A percentile compares a stretch with the other conserved stretches of the same genome.
Evolutionary conservation across 2,329 filamentous ascomycete genomes (phyloP).

Genomic region (Pseudogymnoascus sp.): DNA sequence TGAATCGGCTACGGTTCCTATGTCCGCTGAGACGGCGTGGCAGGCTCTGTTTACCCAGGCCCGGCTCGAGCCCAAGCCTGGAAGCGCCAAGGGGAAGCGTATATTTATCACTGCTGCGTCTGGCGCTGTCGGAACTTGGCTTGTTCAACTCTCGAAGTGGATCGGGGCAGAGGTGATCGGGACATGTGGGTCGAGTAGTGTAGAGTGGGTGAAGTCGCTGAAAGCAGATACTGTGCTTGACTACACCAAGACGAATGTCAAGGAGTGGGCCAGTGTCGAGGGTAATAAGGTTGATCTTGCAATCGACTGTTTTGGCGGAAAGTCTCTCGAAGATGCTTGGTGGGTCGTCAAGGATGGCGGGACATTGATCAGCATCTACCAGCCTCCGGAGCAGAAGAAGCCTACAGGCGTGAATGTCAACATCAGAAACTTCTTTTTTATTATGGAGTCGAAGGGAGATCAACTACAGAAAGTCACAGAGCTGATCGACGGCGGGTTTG

Average conservation of each 20-base stretch:
- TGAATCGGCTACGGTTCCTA: slow-evolving; percentile 31
- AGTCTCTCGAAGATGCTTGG: slow-evolving; percentile 34
- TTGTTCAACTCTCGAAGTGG: slow-evolving; percentile 32
- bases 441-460: slow-evolving; percentile 32
- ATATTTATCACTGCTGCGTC: slow-evolving; percentile 37
- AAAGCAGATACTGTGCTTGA: slow-evolving; percentile 35
- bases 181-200: slow-evolving; percentile 31
- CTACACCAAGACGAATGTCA: slow-evolving; percentile 29
- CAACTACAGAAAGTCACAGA: slow-evolving; percentile 31
- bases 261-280: slow-evolving; percentile 27
- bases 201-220: slow-evolving; percentile 31
- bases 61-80: slow-evolving; percentile 20
- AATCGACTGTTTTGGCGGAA: slow-evolving; percentile 36
- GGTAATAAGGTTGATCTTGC: slow-evolving; percentile 33
- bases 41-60: slow-evolving; percentile 35
- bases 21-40: slow-evolving; percentile 35
- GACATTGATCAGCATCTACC: slow-evolving; percentile 32
- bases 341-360: slow-evolving; percentile 31
- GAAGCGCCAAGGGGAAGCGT: slow-evolving; percentile 26
- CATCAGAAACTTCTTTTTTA: slow-evolving; percentile 33
- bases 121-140: slow-evolving; percentile 37
- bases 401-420: slow-evolving; percentile 24
- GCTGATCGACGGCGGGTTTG: slow-evolving; percentile 32
- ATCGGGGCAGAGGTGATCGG: slow-evolving; percentile 33
- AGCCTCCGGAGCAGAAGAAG: slow-evolving; percentile 27